Conservation (phyloP, 2,329 filamentous ascomycete genomes). For the Colletotrichum viniferum region DNA sequence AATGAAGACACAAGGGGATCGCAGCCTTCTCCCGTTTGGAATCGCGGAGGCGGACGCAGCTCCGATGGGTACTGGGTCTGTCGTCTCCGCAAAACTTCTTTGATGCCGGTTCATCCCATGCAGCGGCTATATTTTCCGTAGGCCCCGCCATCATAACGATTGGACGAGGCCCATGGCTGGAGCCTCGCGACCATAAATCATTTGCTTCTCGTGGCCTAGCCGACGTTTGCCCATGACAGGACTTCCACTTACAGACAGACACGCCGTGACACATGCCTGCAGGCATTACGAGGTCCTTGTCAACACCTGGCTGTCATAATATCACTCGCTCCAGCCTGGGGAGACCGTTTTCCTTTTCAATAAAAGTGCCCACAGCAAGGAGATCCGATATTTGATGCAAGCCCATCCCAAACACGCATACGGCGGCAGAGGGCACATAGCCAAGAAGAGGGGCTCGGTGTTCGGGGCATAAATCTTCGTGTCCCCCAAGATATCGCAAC, state of each 20-base stretch:
- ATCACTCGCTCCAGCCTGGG: not conserved
- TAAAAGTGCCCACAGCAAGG: not conserved
- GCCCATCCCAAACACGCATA: not conserved
- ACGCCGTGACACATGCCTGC: not conserved
- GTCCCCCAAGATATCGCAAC: not conserved
- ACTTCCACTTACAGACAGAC: not conserved
- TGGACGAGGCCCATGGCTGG: not conserved
- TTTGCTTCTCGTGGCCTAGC: not conserved
- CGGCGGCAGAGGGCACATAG: not conserved
- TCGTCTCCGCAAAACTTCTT: not conserved
- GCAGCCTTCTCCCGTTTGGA: too few species aligned
- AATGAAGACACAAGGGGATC: too few species aligned
- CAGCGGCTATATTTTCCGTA: not conserved
- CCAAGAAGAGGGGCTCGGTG: not conserved
- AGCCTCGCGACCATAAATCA: not conserved
- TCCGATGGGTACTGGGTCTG: not conserved
- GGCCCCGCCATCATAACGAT: not conserved
- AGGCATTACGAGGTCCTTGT: not conserved
- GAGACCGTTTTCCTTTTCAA: not conserved
- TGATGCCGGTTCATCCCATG: not conserved
- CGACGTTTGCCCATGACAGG: not conserved
- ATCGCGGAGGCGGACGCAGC: not conserved
- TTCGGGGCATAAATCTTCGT: not conserved
- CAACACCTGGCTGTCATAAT: not conserved
- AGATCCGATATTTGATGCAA: not conserved